Conservation (phyloP, 2,329 filamentous ascomycete genomes). For the Trichophyton schoenleinii region DNA sequence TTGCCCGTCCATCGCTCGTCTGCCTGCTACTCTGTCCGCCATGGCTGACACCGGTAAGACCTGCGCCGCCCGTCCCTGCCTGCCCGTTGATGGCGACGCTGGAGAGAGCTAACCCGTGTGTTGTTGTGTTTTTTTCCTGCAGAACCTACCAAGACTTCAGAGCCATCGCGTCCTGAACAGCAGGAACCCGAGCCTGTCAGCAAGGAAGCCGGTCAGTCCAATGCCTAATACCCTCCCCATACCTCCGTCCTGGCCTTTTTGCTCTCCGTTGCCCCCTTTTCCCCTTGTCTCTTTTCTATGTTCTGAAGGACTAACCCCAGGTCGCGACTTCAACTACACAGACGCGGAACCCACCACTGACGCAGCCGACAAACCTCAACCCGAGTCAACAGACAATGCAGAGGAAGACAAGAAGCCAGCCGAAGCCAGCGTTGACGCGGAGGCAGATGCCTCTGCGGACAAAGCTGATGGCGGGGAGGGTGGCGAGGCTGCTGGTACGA, state of each 20-base stretch:
- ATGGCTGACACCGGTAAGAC: slow-evolving; percentile 30
- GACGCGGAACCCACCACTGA: slow-evolving; percentile 15
- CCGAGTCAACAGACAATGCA: slow-evolving; percentile 7
- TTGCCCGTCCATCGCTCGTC: not conserved
- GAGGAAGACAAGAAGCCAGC: slow-evolving; percentile 19
- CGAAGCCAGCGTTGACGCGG: slow-evolving; percentile 16
- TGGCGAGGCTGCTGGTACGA: slow-evolving; percentile 16
- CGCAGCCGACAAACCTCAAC: slow-evolving; percentile 19
- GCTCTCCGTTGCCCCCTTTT: not conserved
- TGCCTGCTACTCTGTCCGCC: slow-evolving; percentile 8
- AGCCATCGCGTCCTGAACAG: slow-evolving; percentile 17
- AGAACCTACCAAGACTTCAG: slow-evolving; percentile 15
- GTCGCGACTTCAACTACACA: slow-evolving; percentile 6
- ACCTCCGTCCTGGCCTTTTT: not conserved
- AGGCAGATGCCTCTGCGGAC: slow-evolving; percentile 16
- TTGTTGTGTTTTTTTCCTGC: slow-evolving; percentile 5
- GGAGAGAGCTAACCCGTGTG: slow-evolving; percentile 11
- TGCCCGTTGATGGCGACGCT: not conserved
- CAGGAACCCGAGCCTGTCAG: slow-evolving; percentile 15
- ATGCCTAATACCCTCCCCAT: slow-evolving; percentile 15
- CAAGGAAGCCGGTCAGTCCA: slow-evolving; percentile 19
- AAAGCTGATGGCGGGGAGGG: slow-evolving; percentile 16
- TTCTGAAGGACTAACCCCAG: not conserved
- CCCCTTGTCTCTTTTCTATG: not conserved
- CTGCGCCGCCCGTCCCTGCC: slow-evolving; percentile 15